Percentiles rank a stretch among this genome's conserved stretches.
phyloP scores from a whole-genome alignment of 2,329 filamentous ascomycete genomes.

The Alternaria conjuncta region DNA sequence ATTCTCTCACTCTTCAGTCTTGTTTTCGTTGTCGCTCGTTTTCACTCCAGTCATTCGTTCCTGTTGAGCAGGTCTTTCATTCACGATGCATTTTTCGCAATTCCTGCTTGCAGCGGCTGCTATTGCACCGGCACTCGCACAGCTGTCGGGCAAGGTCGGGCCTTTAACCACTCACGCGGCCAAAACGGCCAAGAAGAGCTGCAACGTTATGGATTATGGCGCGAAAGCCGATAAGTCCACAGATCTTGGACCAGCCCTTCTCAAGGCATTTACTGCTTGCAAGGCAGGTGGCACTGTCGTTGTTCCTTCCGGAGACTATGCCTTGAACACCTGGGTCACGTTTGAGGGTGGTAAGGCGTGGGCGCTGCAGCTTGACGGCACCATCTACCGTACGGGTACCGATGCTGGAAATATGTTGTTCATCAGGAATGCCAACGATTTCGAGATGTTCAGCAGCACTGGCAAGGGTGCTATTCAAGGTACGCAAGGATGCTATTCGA shows the following conservation, averaged over 20 bases:
- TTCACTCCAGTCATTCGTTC: conserved; percentile 21
- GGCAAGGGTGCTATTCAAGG: conserved; percentile 60
- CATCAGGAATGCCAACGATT: conserved; percentile 58
- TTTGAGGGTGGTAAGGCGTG: conserved; percentile 56
- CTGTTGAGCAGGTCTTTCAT: conserved; percentile 31
- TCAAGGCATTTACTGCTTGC: conserved; percentile 59
- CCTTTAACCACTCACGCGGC: conserved; percentile 38
- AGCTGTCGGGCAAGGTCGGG: conserved; percentile 45
- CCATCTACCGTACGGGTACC: conserved; percentile 60
- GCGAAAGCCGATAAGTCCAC: conserved; percentile 59
- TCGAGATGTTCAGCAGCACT: conserved; percentile 62
- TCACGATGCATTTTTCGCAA: conserved; percentile 34
- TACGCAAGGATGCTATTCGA: conserved; percentile 4
- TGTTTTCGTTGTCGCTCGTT: conserved; percentile 9
- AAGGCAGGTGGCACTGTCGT: conserved; percentile 59
- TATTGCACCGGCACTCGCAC: conserved; percentile 28
- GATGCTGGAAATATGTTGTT: conserved; percentile 61
- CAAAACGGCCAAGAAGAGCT: conserved; percentile 58
- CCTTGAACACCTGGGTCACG: conserved; percentile 58
- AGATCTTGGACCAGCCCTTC: conserved; percentile 58
- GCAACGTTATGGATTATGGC: conserved; percentile 61
- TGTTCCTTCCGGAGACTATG: conserved; percentile 59
- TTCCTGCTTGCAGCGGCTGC: conserved; percentile 29
- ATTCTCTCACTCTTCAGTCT: background rate
- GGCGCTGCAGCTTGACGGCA: conserved; percentile 61